A percentile compares a stretch with the other conserved stretches of the same genome.
These are phyloP conservation scores for Cornus controversa DNA, from an alignment of 148 eudicot genomes.

Conservation along the genomic window DNA sequence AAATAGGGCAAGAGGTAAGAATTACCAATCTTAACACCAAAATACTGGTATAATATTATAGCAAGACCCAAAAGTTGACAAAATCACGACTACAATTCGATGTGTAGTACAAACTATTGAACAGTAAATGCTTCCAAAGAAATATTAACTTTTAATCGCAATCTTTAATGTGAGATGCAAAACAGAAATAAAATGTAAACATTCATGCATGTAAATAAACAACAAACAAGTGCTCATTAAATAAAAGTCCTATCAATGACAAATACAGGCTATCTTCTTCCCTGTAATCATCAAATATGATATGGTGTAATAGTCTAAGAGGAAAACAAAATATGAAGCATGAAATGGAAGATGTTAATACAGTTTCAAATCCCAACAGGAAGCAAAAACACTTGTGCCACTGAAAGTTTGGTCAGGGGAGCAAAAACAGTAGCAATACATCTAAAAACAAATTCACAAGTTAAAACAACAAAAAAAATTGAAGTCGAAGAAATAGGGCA, in stretches of 20 bases:
- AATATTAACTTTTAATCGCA: too few relatives aligned
- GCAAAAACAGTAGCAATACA: neutral
- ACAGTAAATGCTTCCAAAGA: neutral
- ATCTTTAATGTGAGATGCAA: neutral
- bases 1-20: neutral
- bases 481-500: neutral
- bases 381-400: neutral
- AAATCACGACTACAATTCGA: neutral
- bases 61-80: neutral
- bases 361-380: neutral
- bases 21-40: neutral
- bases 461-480: neutral
- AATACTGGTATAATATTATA: neutral
- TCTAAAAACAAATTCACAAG: neutral
- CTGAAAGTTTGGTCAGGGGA: neutral
- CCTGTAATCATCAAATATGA: neutral
- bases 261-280: neutral
- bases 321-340: too few relatives aligned
- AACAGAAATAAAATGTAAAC: neutral
- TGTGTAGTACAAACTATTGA: neutral
- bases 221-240: neutral
- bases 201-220: neutral
- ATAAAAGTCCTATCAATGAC: slow-evolving; percentile 10
- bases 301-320: neutral
- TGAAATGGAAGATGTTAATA: neutral